These are phyloP conservation scores for Lyophyllum decastes DNA, from an alignment of 768 basidiomycete species.

Conservation along the genomic window DNA sequence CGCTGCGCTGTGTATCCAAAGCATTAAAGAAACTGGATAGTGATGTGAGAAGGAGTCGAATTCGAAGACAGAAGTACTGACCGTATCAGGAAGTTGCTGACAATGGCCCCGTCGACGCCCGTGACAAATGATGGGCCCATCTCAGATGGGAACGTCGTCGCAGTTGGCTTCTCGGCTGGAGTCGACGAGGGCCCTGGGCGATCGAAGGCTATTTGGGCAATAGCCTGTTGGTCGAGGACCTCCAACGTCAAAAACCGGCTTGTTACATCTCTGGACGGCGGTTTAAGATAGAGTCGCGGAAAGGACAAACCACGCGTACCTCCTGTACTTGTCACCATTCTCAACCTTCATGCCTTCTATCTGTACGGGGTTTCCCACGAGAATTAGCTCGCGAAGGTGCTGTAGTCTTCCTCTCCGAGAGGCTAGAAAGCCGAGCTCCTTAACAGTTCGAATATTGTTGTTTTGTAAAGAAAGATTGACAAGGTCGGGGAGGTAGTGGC, in stretches of 20 bases:
- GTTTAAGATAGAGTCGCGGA: background rate
- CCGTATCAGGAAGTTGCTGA: conserved; percentile 80
- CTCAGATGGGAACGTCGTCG: conserved; percentile 77
- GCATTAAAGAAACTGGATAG: conserved; percentile 74
- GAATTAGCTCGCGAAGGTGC: conserved; percentile 70
- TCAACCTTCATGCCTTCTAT: conserved; percentile 59
- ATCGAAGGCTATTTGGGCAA: conserved; percentile 81
- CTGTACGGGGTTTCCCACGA: conserved; percentile 76
- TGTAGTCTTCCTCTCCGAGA: conserved; percentile 59
- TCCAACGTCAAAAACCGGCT: conserved; percentile 80
- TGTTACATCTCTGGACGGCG: conserved; percentile 64
- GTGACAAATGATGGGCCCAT: conserved; percentile 76
- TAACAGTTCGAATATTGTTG: conserved; percentile 69
- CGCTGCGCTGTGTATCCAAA: conserved; percentile 76
- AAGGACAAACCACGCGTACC: conserved; percentile 41
- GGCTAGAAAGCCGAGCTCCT: conserved; percentile 68
- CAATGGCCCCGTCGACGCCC: conserved; percentile 67
- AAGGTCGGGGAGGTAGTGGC: conserved; percentile 77
- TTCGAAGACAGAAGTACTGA: conserved; percentile 36
- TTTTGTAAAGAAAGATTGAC: conserved; percentile 80
- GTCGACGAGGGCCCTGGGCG: conserved; percentile 55
- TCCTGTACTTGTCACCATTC: conserved; percentile 64
- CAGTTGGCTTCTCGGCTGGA: conserved; percentile 44
- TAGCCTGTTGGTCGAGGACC: conserved; percentile 82
- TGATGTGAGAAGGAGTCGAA: conserved; percentile 7